Evolutionary conservation across 2,329 filamentous ascomycete genomes (phyloP).

Genomic region (Venturia effusa): DNA sequence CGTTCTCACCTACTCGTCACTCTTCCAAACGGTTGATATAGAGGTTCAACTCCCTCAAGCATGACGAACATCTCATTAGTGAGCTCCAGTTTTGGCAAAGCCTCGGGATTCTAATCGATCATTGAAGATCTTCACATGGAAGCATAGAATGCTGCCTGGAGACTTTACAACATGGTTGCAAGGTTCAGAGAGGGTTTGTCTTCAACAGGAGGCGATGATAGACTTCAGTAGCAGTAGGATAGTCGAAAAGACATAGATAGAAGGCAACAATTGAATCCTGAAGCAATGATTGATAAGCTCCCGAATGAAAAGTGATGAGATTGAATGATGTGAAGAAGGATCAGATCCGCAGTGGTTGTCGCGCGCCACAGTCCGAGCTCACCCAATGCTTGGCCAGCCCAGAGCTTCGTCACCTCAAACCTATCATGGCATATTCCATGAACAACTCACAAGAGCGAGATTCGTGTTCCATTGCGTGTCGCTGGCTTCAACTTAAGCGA

Average conservation of each 20-base stretch:
- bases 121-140: not conserved
- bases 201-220: not conserved
- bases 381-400: not conserved
- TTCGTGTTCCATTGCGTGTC: constrained; percentile 5
- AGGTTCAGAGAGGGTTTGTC: not conserved
- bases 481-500: not conserved
- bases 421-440: not conserved
- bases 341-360: not conserved
- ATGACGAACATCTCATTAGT: not conserved
- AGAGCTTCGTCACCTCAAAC: not conserved
- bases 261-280: not conserved
- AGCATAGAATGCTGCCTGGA: not conserved
- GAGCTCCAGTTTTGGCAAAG: not conserved
- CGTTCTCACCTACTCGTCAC: not conserved
- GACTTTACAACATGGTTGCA: not conserved
- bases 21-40: not conserved
- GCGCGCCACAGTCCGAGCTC: not conserved
- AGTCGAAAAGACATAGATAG: not conserved
- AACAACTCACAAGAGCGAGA: constrained; percentile 1
- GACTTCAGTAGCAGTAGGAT: not conserved
- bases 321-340: not conserved
- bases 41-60: not conserved
- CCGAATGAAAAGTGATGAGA: not conserved
- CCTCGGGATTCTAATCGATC: not conserved
- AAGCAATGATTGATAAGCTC: not conserved